phyloP scores from a whole-genome alignment of 495 filamentous ascomycete genomes.

The Trichoderma reesei region DNA sequence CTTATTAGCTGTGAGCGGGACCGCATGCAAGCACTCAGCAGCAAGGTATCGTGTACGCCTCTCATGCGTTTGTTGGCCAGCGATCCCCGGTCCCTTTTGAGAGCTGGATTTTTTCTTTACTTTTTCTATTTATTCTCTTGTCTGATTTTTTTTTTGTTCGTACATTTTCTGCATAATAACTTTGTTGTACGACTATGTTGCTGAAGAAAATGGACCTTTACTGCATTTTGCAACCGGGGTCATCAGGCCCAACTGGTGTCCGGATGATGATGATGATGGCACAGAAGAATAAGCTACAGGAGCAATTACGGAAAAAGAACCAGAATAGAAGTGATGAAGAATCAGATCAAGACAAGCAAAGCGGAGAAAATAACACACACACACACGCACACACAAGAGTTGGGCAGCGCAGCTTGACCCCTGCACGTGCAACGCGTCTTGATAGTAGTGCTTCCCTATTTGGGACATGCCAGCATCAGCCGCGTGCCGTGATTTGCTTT shows the following conservation, averaged over 20 bases:
- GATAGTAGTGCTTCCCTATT: neutral
- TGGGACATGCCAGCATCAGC: neutral
- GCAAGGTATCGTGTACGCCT: conserved; percentile 8
- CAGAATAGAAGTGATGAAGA: neutral
- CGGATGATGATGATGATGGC: too few species aligned
- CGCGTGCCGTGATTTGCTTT: conserved; percentile 4
- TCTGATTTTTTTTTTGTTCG: too few species aligned
- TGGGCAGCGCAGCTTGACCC: neutral
- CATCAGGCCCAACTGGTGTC: too few species aligned
- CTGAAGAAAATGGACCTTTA: too few species aligned
- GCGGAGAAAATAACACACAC: neutral
- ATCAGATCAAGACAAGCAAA: neutral
- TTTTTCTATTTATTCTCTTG: neutral
- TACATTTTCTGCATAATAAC: too few species aligned
- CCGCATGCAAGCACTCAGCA: conserved; percentile 7
- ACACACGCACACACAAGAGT: too few species aligned
- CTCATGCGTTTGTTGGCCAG: conserved; percentile 6
- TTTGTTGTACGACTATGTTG: too few species aligned
- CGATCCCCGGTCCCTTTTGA: neutral
- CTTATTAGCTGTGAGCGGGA: neutral
- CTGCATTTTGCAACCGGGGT: too few species aligned
- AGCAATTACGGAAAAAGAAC: neutral
- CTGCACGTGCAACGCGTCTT: conserved; percentile 3
- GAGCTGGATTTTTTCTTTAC: neutral
- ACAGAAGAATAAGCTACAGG: neutral